phyloP scores from a whole-genome alignment of 768 basidiomycete genomes.

The Suillus subluteus region DNA sequence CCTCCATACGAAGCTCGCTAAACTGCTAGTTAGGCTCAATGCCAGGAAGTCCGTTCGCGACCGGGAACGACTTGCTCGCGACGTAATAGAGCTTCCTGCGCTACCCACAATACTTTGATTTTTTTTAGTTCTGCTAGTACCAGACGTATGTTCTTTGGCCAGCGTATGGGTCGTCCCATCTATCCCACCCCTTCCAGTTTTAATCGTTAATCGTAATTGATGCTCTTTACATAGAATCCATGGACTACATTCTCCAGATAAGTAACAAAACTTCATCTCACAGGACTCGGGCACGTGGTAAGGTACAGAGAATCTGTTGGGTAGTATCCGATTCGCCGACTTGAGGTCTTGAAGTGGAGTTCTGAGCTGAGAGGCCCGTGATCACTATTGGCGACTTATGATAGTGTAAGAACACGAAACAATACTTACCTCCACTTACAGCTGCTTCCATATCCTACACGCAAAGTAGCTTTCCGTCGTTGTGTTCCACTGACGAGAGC shows the following conservation, averaged over 20 bases:
- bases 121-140: neutral
- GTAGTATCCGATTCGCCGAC: neutral
- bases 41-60: conserved; percentile 22
- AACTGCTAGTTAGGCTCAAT: conserved; percentile 9
- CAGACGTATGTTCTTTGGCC: neutral
- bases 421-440: too few relatives aligned
- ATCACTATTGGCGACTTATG: too few relatives aligned
- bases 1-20: neutral
- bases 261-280: neutral
- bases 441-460: too few relatives aligned
- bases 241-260: neutral
- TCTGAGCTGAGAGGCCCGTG: too few relatives aligned
- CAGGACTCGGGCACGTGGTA: neutral
- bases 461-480: too few relatives aligned
- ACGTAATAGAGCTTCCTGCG: conserved; percentile 20
- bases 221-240: neutral
- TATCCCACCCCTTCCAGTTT: neutral
- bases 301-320: neutral
- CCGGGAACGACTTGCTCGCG: neutral
- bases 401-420: too few relatives aligned
- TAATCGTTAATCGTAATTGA: neutral
- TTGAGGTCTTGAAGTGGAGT: neutral
- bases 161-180: neutral
- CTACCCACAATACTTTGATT: conserved; percentile 17
- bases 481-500: too few relatives aligned